Evolutionary conservation across 768 basidiomycete genomes (phyloP), one percentile per base, ranked within the genome.

Genomic region (Agrocybe praecox): DNA sequence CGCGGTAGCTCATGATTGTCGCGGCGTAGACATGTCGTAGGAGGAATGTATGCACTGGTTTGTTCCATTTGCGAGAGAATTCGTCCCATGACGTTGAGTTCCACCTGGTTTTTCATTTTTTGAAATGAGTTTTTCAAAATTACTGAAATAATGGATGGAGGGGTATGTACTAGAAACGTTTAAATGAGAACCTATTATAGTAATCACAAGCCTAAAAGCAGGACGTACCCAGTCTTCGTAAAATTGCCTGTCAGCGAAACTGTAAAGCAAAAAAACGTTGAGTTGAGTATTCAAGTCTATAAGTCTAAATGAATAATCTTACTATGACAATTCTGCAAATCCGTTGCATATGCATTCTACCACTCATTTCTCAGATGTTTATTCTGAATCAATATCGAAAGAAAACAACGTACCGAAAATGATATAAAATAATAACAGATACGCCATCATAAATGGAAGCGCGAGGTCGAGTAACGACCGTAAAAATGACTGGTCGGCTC

Each of bases 11-110:
- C 45, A 83, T 76, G 55, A 96, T 92, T 7, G 92, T 86, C 10
- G 94, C 90, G 2, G 94, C 89, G 64, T 99, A 99, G 29, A 99
- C 95, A 68, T 99, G 97, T 11, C 94, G 87, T 17, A 98, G 81
- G 36, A 99, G 84, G 82, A 93, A 93, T n/a, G 82, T 81, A 62
- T 98, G 89, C 29, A 98, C 96, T 11, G 96, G 96, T 62, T 92
- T 94, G 75, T 98, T 98, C 96, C 97, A 98, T 75, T 96, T 96
- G 44, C 97, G 87, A 3, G 96, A 92, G 70, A 96, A 98, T 71
- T 98, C 94, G 63, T 98, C 96, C 92, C 91, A 95, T 2, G 94
- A 92, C 0, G 90, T 94, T 6, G 94, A 94, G 72, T 98, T 98
- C 96, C 96, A 98, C 91, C 85, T 76, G 61, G 5, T 4, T 40